Conservation (phyloP, 176 grass and related monocot genomes). For the Carex cristatella region DNA sequence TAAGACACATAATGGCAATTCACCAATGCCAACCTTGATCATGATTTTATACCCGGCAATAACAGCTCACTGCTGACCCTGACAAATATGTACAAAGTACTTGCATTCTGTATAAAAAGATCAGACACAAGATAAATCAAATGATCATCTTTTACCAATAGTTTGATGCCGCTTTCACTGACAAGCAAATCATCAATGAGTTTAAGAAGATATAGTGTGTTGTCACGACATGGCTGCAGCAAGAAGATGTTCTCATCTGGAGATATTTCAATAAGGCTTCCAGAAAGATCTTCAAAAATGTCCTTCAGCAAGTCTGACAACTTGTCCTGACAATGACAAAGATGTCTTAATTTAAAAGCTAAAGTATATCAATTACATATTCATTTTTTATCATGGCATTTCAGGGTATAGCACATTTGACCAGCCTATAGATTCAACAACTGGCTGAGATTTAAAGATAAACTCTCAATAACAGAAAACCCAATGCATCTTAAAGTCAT, state of each 20-base stretch:
- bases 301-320: constrained; percentile 50
- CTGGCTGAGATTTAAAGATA: background rate
- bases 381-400: background rate
- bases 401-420: background rate
- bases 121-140: constrained; percentile 18
- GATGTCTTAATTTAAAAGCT: constrained; percentile 16
- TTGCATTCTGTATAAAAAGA: constrained; percentile 25
- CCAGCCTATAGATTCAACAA: background rate
- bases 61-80: background rate
- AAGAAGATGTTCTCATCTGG: constrained; percentile 77
- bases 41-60: background rate
- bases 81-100: background rate
- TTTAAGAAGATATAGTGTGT: constrained; percentile 76
- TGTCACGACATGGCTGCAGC: constrained; percentile 75
- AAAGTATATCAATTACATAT: constrained; percentile 1
- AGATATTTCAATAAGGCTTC: constrained; percentile 55
- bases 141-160: constrained; percentile 61
- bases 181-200: constrained; percentile 75
- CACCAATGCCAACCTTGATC: background rate
- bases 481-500: background rate
- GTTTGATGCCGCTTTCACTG: constrained; percentile 55
- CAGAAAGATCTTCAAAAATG: constrained; percentile 70
- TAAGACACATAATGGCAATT: background rate
- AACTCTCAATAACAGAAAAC: background rate
- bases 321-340: constrained; percentile 39